These are phyloP conservation scores for Paralagenidium karlingii DNA, from an alignment of 352 stramenopile genomes.

Conservation along the genomic window DNA sequence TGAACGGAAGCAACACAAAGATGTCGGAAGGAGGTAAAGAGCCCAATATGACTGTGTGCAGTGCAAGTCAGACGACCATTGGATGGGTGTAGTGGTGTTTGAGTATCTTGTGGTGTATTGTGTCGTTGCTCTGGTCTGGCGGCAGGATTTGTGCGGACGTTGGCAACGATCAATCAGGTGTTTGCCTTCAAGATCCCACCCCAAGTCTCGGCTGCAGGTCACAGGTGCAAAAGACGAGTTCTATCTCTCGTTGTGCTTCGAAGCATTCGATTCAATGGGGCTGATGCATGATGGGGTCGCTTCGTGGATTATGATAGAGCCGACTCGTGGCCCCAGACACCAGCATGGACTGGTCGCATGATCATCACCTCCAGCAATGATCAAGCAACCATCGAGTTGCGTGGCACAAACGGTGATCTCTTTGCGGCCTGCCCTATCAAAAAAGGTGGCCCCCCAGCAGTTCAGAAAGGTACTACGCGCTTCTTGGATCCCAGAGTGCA, in stretches of 20 bases:
- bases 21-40: too few species aligned
- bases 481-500: not conserved
- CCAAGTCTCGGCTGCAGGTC: conserved; percentile 37
- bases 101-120: too few species aligned
- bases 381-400: conserved; percentile 43
- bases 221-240: conserved; percentile 17
- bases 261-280: too few species aligned
- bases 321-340: conserved; percentile 48
- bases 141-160: too few species aligned
- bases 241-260: not conserved
- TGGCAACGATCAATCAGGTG: conserved; percentile 52
- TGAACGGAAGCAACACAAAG: too few species aligned
- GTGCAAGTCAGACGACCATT: too few species aligned
- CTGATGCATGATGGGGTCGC: not conserved
- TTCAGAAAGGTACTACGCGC: conserved; percentile 44
- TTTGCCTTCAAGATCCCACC: conserved; percentile 63
- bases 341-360: conserved; percentile 43
- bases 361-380: conserved; percentile 50
- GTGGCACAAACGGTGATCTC: conserved; percentile 27
- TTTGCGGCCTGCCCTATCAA: conserved; percentile 56
- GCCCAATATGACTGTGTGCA: too few species aligned
- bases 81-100: too few species aligned
- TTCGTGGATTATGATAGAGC: conserved; percentile 12
- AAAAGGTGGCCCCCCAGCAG: conserved; percentile 31
- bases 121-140: too few species aligned